Percentiles rank a stretch among this genome's conserved stretches.
These are phyloP conservation scores for Rosellinia necatrix DNA, from an alignment of 2,329 filamentous ascomycete genomes.

Conservation along the genomic window DNA sequence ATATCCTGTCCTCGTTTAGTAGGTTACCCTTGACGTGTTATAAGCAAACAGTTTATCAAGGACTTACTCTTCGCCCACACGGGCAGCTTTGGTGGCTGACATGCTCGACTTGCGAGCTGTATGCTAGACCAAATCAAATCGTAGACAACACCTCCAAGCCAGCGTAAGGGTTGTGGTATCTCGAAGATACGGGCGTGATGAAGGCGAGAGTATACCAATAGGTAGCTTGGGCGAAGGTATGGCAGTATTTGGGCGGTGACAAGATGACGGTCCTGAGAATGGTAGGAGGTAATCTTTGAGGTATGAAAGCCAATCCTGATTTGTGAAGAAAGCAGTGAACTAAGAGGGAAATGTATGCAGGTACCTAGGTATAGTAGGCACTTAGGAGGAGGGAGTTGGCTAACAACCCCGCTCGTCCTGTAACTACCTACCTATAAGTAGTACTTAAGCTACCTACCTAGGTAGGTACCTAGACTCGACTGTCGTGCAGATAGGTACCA, in stretches of 20 bases:
- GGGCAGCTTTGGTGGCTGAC: constrained; percentile 65
- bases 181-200: not conserved
- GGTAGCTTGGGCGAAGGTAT: constrained; percentile 2
- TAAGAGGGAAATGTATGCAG: not conserved
- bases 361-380: not conserved
- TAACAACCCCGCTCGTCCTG: too few relatives aligned
- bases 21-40: constrained; percentile 1
- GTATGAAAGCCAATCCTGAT: too few relatives aligned
- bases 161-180: not conserved
- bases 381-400: too few relatives aligned
- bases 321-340: too few relatives aligned
- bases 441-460: not conserved
- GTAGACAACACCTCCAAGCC: constrained; percentile 27
- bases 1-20: constrained; percentile 64
- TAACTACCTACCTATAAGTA: too few relatives aligned
- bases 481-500: too few relatives aligned
- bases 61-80: constrained; percentile 65
- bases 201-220: not conserved
- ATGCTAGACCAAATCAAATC: constrained; percentile 28
- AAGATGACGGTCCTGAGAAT: too few relatives aligned
- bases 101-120: constrained; percentile 47
- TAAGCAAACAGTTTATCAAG: constrained; percentile 1
- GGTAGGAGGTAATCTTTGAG: too few relatives aligned
- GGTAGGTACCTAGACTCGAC: not conserved
- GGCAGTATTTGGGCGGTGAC: constrained; percentile 27